Base-by-base conservation (phyloP, 495 filamentous ascomycete genomes). In the Penicillium soppii region DNA sequence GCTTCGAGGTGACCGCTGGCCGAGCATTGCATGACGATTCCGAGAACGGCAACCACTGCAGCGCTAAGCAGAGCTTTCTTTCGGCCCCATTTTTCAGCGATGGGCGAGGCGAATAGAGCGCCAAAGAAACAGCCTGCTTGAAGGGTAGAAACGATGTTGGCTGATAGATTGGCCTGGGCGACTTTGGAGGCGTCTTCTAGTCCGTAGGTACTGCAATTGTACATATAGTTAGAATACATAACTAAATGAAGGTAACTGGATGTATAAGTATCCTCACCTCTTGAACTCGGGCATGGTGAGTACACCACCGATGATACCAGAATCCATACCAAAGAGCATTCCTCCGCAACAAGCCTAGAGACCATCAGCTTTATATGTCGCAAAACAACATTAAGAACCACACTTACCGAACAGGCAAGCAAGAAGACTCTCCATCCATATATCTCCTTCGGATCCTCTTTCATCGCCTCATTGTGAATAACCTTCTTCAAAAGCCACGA, bases 401-500 rank as follows among this genome's bases (percentile, higher is more conserved):
- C n/a, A 68, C 79, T 61, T 51, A 87, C 83, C 39, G 86, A 87
- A 50, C 80, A 85, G 17, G 87, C 84, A 25, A 90, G 68, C 27
- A 81, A 65, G 54, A 83, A 89, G 16, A 87, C 83, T 49, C 86
- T 80, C 87, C 87, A 90, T 54, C 85, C 85, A 57, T 91, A 91
- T 59, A 91, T 88, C 71, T 91, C 83, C 47, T 76, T 77, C 9
- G 88, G 87, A 59, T 88, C 86, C 38, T 68, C 71, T 68, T 79
- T 85, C 83, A 90, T 90, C 36, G 88, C 83, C 53, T 90, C 86
- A 81, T 91, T 91, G 67, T 82, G 82, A 54, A 90, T 83, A 59
- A 91, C 82, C 53, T 78, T 82, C 53, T 71, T 77, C 26, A 90
- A 67, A 43, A 90, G 25, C 51, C 62, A 61, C 44, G 69, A 65